Percentiles rank a stretch among this genome's conserved stretches.
phyloP scores from a whole-genome alignment of 768 basidiomycete genomes.

The Podaxis sp. region DNA sequence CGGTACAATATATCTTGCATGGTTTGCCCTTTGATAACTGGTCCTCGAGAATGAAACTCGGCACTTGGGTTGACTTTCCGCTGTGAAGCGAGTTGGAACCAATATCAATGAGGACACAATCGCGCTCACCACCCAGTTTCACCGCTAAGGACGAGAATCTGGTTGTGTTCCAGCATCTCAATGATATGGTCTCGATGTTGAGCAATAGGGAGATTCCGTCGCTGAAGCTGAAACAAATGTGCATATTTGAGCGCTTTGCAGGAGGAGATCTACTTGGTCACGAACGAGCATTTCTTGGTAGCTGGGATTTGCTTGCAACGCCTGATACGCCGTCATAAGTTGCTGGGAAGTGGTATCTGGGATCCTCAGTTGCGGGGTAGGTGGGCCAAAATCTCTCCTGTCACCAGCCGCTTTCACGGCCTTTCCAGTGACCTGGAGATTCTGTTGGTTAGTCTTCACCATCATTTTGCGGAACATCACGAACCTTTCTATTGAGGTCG shows the following conservation, averaged over 20 bases:
- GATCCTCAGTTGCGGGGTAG: neutral
- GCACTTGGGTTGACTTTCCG: conserved; percentile 97
- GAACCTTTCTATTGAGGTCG: conserved; percentile 41
- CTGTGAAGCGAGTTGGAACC: conserved; percentile 35
- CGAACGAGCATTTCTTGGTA: conserved; percentile 91
- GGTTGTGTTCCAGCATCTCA: conserved; percentile 63
- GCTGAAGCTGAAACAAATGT: conserved; percentile 50
- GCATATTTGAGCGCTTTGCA: conserved; percentile 2
- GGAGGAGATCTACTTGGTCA: conserved; percentile 16
- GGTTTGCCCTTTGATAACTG: conserved; percentile 73
- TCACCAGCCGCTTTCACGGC: neutral
- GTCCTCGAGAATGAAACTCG: conserved; percentile 91
- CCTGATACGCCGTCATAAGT: conserved; percentile 38
- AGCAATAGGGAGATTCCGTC: conserved; percentile 84
- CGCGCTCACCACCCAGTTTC: conserved; percentile 40
- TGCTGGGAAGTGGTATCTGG: conserved; percentile 9
- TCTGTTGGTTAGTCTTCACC: neutral
- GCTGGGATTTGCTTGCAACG: conserved; percentile 55
- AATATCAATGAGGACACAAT: conserved; percentile 2
- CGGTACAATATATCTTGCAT: conserved; percentile 93
- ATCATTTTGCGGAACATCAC: neutral
- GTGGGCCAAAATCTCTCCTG: neutral
- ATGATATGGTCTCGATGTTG: conserved; percentile 74
- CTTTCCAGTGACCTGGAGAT: conserved; percentile 6
- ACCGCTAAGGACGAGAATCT: conserved; percentile 79